These are phyloP conservation scores for Phialophora tarda DNA, from an alignment of 2,329 filamentous ascomycete species.

Conservation along the genomic window DNA sequence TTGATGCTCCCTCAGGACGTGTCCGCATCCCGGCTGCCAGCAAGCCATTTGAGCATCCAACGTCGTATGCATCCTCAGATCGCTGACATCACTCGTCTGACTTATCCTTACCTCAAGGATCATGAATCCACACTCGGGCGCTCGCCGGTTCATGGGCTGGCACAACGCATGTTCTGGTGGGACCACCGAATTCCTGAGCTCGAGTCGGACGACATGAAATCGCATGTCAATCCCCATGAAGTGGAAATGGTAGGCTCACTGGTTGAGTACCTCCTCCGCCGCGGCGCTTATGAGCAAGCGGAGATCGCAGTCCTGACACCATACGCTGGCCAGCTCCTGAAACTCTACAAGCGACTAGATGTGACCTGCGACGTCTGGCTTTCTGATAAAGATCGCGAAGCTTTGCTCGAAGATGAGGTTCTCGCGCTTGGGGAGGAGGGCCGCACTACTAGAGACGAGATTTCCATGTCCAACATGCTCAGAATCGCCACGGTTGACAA, in stretches of 20 bases:
- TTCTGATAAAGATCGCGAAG: constrained; percentile 40
- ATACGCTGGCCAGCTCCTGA: constrained; percentile 42
- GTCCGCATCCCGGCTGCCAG: constrained; percentile 33
- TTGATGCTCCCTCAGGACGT: constrained; percentile 45
- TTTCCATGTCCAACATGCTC: constrained; percentile 41
- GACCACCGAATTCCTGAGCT: constrained; percentile 42
- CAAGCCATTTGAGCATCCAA: constrained; percentile 41
- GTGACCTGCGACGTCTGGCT: constrained; percentile 42
- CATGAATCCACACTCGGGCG: constrained; percentile 27
- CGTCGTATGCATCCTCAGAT: constrained; percentile 45
- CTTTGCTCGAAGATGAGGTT: constrained; percentile 38
- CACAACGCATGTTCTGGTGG: constrained; percentile 42
- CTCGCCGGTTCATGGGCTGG: constrained; percentile 36
- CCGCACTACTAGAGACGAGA: constrained; percentile 29
- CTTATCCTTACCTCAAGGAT: constrained; percentile 42
- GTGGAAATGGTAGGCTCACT: constrained; percentile 42
- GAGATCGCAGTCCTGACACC: constrained; percentile 46
- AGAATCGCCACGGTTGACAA: constrained; percentile 44
- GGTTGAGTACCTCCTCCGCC: constrained; percentile 41
- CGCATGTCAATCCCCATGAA: constrained; percentile 42
- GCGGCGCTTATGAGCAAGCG: constrained; percentile 39
- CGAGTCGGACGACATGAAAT: constrained; percentile 35
- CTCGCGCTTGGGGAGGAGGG: constrained; percentile 34
- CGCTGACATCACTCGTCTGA: constrained; percentile 40
- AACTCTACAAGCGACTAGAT: constrained; percentile 37